Base-by-base conservation (phyloP, 768 basidiomycete species). In the Xanthoconium purpureum region DNA sequence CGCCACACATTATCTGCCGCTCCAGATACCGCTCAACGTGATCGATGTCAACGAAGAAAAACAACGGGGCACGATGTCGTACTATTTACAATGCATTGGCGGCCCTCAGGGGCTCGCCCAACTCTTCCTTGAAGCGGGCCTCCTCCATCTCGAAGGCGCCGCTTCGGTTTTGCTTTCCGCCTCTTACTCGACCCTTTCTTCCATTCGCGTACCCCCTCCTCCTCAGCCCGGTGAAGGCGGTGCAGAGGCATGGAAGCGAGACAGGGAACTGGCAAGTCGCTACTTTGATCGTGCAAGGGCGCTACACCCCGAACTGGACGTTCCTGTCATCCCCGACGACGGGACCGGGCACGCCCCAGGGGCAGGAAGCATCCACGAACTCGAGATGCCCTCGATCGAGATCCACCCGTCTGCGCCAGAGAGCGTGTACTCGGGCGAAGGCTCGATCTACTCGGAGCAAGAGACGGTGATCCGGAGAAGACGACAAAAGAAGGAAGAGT, bases 141-240 rank as follows among this genome's bases (percentile, higher is more conserved):
- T 91, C 29, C 80, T 92, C 32, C 83, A 91, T 65, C 77, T 91
- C n/a, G 90, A 92, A 68, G 90, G 90, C 8, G 81, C 87, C 14
- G 89, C 90, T 17, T 79, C 85, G 0, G 75, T 77, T n/a, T 77
- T 91, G 32, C 80, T 91, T 32, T 79, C 87, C 6, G 82, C 87
- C 4, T 88, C 89, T 1, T 87, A 86, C 65, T 84, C 88, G 17
- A 88, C 87, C 40, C 78, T 91, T 20, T 87, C 89, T 3, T 91
- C 90, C 14, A 82, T 91, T 57, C 85, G 90, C 45, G 78, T 88
- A 32, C 85, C 87, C 47, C 70, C 76, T 32, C 75, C 76, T 39
- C 73, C 78, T 10, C 78, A 81, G 46, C 70, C 75, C 11, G 77
- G 78, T 42, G 80, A 84, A 67, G 79, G 79, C 36, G 84, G 87